These are phyloP conservation scores for Candida germanica DNA, from an alignment of 805 yeast genomes.

Conservation along the genomic window DNA sequence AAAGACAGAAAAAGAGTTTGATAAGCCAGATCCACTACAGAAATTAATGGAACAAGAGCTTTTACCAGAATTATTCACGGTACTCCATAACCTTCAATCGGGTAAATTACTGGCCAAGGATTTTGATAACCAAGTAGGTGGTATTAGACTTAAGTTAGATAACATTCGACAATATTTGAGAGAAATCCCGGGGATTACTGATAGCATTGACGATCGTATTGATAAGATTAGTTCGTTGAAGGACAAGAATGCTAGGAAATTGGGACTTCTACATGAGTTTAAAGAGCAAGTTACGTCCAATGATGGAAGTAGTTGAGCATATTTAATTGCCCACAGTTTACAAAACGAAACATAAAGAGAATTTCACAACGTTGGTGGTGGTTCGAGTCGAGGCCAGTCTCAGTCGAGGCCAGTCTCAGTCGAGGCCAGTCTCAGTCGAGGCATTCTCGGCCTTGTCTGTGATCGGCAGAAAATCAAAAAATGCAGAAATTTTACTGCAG, in stretches of 20 bases:
- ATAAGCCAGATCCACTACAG: constrained; percentile 15
- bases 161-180: constrained; percentile 28
- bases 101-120: constrained; percentile 40
- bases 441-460: too few species aligned
- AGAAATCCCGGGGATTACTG: constrained; percentile 38
- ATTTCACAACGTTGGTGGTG: too few species aligned
- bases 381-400: too few species aligned
- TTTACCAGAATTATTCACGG: constrained; percentile 35
- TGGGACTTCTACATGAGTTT: constrained; percentile 20
- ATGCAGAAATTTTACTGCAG: too few species aligned
- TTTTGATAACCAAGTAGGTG: constrained; percentile 40
- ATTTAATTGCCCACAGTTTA: too few species aligned
- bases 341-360: too few species aligned
- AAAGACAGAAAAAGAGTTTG: too few species aligned
- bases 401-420: too few species aligned
- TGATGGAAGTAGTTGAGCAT: too few species aligned
- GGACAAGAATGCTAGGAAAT: constrained; percentile 23
- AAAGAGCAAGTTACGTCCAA: constrained; percentile 15
- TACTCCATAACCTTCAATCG: constrained; percentile 31
- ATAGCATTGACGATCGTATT: constrained; percentile 25
- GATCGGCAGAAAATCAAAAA: too few species aligned
- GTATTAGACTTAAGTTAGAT: constrained; percentile 33
- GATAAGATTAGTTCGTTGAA: constrained; percentile 22
- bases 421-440: too few species aligned
- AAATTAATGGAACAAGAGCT: constrained; percentile 30